Conservation (phyloP, 2,329 filamentous ascomycete species). For the Diaporthe ampelina region DNA sequence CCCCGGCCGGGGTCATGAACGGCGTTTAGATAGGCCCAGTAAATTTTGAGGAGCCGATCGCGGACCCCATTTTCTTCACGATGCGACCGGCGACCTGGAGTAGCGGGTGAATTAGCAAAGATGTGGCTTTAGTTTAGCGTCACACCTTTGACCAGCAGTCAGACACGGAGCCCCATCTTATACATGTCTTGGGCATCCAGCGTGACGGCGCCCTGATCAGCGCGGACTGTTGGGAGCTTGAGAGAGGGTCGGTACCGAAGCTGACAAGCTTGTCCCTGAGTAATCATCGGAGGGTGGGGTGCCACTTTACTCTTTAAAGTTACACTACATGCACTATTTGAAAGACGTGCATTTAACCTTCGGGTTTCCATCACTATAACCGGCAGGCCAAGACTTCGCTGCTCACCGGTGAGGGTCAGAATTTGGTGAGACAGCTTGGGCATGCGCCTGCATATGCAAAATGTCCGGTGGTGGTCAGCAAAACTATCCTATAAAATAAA, state of each 20-base stretch:
- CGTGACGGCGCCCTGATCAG: not conserved
- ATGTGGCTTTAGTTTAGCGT: not conserved
- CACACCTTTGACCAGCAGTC: not conserved
- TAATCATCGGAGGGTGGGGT: not conserved
- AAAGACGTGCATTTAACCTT: not conserved
- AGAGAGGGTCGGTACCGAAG: not conserved
- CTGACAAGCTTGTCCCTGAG: not conserved
- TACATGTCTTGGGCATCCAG: not conserved
- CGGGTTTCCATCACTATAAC: not conserved
- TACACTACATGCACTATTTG: not conserved
- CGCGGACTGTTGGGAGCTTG: not conserved
- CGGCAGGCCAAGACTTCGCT: not conserved
- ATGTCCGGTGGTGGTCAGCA: not conserved
- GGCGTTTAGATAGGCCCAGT: too few species aligned
- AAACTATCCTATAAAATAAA: not conserved
- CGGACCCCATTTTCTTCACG: not conserved
- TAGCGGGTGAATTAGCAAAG: not conserved
- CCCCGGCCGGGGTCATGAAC: not conserved
- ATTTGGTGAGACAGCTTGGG: not conserved
- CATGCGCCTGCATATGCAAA: not conserved
- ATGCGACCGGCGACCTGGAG: not conserved
- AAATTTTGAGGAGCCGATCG: not conserved
- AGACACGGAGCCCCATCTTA: not conserved
- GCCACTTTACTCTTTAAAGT: not conserved
- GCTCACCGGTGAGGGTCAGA: not conserved